Evolutionary conservation across 1,284 basidiomycete genomes (phyloP).

Genomic region (Boletus mariae): DNA sequence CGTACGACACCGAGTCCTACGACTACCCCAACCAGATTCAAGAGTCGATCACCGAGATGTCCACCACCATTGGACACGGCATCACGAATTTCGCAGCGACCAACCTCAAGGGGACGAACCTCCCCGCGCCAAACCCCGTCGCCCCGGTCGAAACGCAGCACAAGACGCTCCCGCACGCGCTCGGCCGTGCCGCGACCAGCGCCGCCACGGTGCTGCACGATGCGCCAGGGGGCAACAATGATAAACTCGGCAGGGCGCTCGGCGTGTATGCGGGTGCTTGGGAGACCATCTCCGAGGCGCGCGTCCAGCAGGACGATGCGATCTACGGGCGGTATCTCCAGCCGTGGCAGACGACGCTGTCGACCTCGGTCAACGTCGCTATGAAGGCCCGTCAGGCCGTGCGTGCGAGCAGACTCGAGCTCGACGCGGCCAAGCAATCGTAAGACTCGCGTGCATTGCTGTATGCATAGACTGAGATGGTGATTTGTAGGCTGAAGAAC

Average conservation of each 20-base stretch:
- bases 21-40: constrained; percentile 84
- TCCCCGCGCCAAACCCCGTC: constrained; percentile 72
- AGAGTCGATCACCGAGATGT: constrained; percentile 70
- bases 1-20: constrained; percentile 83
- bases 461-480: constrained; percentile 4
- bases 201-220: constrained; percentile 60
- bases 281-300: constrained; percentile 85
- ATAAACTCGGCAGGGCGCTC: constrained; percentile 76
- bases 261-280: constrained; percentile 78
- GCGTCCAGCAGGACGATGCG: constrained; percentile 77
- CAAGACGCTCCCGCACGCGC: constrained; percentile 95
- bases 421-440: constrained; percentile 70
- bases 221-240: constrained; percentile 47
- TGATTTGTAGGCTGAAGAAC: constrained; percentile 62
- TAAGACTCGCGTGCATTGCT: constrained; percentile 28
- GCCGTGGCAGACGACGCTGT: constrained; percentile 90
- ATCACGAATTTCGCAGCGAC: constrained; percentile 84
- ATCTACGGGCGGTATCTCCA: constrained; percentile 77
- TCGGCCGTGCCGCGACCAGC: constrained; percentile 75
- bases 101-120: constrained; percentile 86
- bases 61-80: constrained; percentile 71
- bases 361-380: constrained; percentile 78
- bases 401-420: constrained; percentile 72
- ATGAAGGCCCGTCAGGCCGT: constrained; percentile 91
- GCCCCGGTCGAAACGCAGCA: constrained; percentile 58